Percentiles rank a stretch among this genome's conserved stretches.
Conservation (phyloP, 2,329 filamentous ascomycete species). For the Fusarium bactridioides region DNA sequence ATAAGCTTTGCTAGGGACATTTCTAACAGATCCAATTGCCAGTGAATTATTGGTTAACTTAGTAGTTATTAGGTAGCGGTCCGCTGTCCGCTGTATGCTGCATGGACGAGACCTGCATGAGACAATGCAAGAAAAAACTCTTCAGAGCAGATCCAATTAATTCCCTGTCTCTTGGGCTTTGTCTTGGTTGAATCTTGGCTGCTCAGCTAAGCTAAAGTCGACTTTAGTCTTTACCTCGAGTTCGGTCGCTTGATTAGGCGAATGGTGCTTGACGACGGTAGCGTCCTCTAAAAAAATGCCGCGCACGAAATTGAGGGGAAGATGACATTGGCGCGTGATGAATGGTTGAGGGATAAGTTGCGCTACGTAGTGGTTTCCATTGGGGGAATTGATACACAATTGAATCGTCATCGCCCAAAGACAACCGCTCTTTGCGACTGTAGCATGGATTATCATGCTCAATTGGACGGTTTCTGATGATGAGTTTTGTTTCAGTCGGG, state of each 20-base stretch:
- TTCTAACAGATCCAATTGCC: neutral
- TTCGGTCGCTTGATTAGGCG: slow-evolving; percentile 17
- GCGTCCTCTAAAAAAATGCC: slow-evolving; percentile 13
- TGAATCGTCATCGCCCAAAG: slow-evolving; percentile 4
- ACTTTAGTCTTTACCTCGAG: neutral
- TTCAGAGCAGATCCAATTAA: slow-evolving; percentile 7
- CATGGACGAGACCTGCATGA: neutral
- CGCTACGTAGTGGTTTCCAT: neutral
- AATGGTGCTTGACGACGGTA: neutral
- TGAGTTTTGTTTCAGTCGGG: slow-evolving; percentile 8
- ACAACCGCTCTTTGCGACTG: neutral
- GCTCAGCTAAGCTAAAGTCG: neutral
- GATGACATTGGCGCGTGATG: slow-evolving; percentile 21
- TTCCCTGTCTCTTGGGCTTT: neutral
- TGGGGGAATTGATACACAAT: neutral
- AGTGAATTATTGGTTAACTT: no score
- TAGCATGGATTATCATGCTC: neutral
- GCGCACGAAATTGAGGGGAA: slow-evolving; percentile 19
- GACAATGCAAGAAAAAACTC: slow-evolving; percentile 5
- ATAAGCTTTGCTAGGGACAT: slow-evolving; percentile 1
- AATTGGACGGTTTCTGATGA: neutral
- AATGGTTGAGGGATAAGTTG: slow-evolving; percentile 11
- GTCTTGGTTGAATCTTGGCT: neutral
- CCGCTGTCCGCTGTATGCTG: neutral
- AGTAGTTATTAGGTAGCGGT: no score